Percentiles rank a stretch among this genome's conserved stretches.
These are phyloP conservation scores for Alectoria sarmentosa DNA, from an alignment of 495 filamentous ascomycete species.

Conservation along the genomic window DNA sequence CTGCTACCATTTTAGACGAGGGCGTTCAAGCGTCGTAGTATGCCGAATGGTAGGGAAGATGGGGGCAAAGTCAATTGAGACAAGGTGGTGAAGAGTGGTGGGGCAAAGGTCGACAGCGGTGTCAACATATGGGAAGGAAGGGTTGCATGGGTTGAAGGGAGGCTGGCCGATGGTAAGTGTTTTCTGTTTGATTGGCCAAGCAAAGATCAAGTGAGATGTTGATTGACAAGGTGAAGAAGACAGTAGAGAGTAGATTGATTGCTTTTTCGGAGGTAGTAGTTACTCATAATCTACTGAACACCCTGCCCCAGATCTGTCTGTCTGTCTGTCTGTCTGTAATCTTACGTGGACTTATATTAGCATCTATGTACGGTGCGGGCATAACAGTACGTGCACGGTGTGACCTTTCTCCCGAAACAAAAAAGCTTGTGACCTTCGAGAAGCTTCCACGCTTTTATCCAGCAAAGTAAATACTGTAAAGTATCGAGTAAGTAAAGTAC, in stretches of 20 bases:
- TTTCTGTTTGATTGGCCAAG: not conserved
- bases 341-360: too few species aligned
- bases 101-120: not conserved
- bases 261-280: not conserved
- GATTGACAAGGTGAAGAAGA: not conserved
- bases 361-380: too few species aligned
- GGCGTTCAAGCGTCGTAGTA: not conserved
- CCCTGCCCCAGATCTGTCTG: not conserved
- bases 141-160: not conserved
- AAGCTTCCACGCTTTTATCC: too few species aligned
- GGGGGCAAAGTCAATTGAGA: constrained; percentile 12
- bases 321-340: too few species aligned
- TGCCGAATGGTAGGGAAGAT: not conserved
- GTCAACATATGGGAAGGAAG: not conserved
- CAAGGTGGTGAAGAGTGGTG: not conserved
- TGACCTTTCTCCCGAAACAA: not conserved
- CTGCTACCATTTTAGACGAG: constrained; percentile 62
- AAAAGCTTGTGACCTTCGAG: constrained; percentile 21
- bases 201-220: not conserved
- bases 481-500: too few species aligned
- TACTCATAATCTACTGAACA: too few species aligned
- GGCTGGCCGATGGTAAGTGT: not conserved
- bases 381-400: too few species aligned
- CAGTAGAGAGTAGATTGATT: not conserved
- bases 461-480: too few species aligned